Evolutionary conservation across 169 alveolate genomes (phyloP).

Genomic region (Eimeria praecox): DNA sequence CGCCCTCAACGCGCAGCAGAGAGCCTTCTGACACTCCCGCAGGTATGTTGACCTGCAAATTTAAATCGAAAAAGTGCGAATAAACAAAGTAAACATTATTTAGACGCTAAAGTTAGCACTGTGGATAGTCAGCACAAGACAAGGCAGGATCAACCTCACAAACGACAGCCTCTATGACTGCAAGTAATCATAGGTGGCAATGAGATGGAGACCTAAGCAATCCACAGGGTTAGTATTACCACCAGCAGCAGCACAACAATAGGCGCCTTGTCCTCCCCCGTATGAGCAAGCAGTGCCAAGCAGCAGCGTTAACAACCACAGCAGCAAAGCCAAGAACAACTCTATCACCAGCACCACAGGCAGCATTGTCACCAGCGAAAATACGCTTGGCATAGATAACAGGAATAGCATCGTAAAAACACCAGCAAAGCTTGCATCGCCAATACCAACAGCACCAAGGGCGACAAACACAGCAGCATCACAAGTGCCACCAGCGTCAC

Average conservation of each 20-base stretch:
- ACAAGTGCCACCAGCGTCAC: background rate
- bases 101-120: background rate
- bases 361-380: background rate
- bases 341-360: background rate
- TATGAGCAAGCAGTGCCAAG: background rate
- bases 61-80: background rate
- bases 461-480: background rate
- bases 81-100: background rate
- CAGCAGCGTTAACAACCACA: background rate
- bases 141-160: background rate
- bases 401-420: background rate
- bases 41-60: conserved; percentile 35
- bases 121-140: background rate
- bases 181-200: background rate
- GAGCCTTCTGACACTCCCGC: conserved; percentile 57
- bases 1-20: conserved; percentile 64
- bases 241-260: background rate
- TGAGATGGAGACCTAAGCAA: background rate
- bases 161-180: too few species aligned
- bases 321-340: background rate
- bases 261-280: background rate
- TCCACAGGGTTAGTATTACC: background rate
- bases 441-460: background rate
- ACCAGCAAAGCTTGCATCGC: background rate
- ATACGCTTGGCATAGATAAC: background rate